phyloP scores from a whole-genome alignment of 2,329 filamentous ascomycete genomes.

The Tolypocladium ovalisporum region DNA sequence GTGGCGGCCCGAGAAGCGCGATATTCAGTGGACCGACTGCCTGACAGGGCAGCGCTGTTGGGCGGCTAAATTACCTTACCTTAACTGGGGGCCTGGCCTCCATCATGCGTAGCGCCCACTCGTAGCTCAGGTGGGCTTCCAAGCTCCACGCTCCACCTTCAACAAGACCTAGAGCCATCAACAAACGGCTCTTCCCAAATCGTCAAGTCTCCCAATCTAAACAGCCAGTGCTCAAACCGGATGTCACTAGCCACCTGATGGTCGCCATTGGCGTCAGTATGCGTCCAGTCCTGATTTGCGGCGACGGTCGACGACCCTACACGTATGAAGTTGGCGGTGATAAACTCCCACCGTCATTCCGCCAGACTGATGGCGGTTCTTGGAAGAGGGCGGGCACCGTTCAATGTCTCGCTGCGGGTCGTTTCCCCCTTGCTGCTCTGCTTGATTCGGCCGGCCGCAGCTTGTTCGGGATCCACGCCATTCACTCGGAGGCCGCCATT shows the following conservation, averaged over 20 bases:
- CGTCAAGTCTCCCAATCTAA: not conserved
- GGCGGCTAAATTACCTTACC: too few species aligned
- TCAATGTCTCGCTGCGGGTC: not conserved
- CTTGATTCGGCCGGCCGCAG: not conserved
- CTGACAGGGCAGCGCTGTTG: not conserved
- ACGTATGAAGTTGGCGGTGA: not conserved
- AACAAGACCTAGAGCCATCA: not conserved
- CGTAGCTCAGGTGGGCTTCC: too few species aligned
- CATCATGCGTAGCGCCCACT: too few species aligned
- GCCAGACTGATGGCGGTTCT: not conserved
- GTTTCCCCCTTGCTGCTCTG: not conserved
- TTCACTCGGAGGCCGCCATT: not conserved
- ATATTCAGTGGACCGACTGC: not conserved
- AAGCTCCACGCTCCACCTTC: not conserved
- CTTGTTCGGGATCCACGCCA: not conserved
- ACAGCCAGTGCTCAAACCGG: not conserved
- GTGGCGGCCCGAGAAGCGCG: not conserved
- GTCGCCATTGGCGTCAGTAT: not conserved
- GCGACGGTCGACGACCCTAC: not conserved
- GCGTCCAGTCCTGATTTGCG: not conserved
- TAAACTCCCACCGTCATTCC: not conserved
- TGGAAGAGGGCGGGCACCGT: not conserved
- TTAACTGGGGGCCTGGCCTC: too few species aligned
- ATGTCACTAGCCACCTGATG: not conserved
- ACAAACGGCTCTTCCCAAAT: not conserved